phyloP scores from a whole-genome alignment of 805 yeast species.

The Sugiyamaella mastotermitis region DNA sequence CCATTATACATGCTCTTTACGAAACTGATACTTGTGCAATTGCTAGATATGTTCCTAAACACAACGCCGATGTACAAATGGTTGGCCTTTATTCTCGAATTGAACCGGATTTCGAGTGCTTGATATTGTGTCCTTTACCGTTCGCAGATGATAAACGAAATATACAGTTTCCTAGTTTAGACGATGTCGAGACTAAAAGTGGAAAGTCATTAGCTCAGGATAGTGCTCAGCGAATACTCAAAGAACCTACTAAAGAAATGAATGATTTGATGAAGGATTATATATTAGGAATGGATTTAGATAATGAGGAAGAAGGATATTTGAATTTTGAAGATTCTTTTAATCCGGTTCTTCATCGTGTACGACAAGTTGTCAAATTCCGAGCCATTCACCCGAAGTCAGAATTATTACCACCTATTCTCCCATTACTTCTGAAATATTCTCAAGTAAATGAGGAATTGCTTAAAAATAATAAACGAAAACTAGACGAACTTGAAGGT shows the following conservation, averaged over 20 bases:
- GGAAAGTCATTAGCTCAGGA: slow-evolving; percentile 27
- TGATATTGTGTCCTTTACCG: slow-evolving; percentile 55
- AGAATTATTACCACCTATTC: slow-evolving; percentile 28
- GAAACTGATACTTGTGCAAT: slow-evolving; percentile 45
- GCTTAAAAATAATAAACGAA: slow-evolving; percentile 11
- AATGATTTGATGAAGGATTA: slow-evolving; percentile 38
- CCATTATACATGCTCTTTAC: slow-evolving; percentile 48
- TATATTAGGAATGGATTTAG: slow-evolving; percentile 40
- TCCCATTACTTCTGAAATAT: slow-evolving; percentile 21
- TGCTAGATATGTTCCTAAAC: slow-evolving; percentile 56
- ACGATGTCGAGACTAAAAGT: slow-evolving; percentile 32
- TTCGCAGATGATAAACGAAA: slow-evolving; percentile 61
- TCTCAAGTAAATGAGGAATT: slow-evolving; percentile 20
- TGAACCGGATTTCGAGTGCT: slow-evolving; percentile 25
- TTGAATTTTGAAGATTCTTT: slow-evolving; percentile 26
- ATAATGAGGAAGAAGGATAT: slow-evolving; percentile 21
- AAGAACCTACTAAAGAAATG: slow-evolving; percentile 29
- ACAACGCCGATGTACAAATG: slow-evolving; percentile 25
- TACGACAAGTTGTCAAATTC: slow-evolving; percentile 21
- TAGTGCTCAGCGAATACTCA: slow-evolving; percentile 28
- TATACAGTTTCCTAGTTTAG: slow-evolving; percentile 47
- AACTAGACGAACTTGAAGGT: slow-evolving; percentile 11
- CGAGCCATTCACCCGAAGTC: slow-evolving; percentile 31
- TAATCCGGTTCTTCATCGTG: slow-evolving; percentile 24
- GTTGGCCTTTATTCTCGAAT: slow-evolving; percentile 51